These are phyloP conservation scores for Amphichorda felina DNA, from an alignment of 2,329 filamentous ascomycete species.

Conservation along the genomic window DNA sequence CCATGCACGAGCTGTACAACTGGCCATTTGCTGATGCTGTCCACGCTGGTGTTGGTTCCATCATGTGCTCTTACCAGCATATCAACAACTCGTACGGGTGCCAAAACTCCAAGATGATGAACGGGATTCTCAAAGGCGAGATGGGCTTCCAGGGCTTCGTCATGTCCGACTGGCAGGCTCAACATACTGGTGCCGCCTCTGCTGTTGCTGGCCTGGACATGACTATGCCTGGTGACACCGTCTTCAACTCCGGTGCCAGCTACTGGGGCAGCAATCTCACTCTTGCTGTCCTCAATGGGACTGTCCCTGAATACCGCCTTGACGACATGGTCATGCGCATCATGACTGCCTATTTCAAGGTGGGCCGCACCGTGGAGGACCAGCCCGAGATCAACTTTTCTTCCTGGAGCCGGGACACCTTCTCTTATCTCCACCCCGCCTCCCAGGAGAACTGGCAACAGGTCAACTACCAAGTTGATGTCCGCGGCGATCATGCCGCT, in stretches of 20 bases:
- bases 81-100: conserved; percentile 73
- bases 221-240: conserved; percentile 78
- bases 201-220: conserved; percentile 70
- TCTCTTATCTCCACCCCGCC: conserved; percentile 53
- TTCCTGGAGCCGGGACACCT: conserved; percentile 73
- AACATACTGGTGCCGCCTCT: conserved; percentile 55
- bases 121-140: conserved; percentile 67
- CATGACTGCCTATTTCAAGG: conserved; percentile 59
- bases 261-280: conserved; percentile 87
- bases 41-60: conserved; percentile 49
- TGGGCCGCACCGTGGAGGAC: conserved; percentile 37
- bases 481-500: conserved; percentile 60
- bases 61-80: conserved; percentile 64
- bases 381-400: conserved; percentile 64
- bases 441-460: conserved; percentile 50
- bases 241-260: conserved; percentile 59
- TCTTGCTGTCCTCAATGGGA: conserved; percentile 78
- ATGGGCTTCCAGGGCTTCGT: conserved; percentile 74
- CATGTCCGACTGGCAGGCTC: conserved; percentile 70
- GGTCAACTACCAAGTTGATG: conserved; percentile 75
- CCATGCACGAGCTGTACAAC: conserved; percentile 63
- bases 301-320: conserved; percentile 72
- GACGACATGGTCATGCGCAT: conserved; percentile 90
- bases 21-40: conserved; percentile 72
- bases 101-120: conserved; percentile 67